Base-by-base conservation (phyloP, 306 rosid genomes). In the Dryas octopetala region DNA sequence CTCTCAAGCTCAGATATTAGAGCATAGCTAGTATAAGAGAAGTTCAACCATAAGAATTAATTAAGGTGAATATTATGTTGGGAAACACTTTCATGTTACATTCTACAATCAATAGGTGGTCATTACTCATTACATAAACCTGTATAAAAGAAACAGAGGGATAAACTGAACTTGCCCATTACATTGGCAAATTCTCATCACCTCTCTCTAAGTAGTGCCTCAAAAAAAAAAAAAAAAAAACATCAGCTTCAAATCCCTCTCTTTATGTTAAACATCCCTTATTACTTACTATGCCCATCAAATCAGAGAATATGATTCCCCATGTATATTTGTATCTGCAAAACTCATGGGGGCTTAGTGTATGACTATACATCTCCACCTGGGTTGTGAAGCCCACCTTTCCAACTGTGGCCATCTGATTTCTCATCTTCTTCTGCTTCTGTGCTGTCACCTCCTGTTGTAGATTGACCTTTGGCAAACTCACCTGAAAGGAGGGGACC, bases 351-450 rank as follows among this genome's bases (percentile, higher is more conserved):
- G 64, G 53, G 68, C 66, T 68, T 67, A 58, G 28, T 75, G 58
- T 38, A 67, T 13, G 74, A 60, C 87, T 79, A 63, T 78, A 48
- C 75, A 86, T 84, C 74, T 45, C 81, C 70, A 76, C 84, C 81
- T 40, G 63, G 76, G 4, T 63, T 85, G 71, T 87, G 89, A 59
- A 71, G 6, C 14, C 82, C 86, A 76, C 68, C 74, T 77, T 83
- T 91, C 91, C 89, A 88, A 73, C 93, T 91, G 44, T 77, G 83
- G 74, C 97, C 89, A 76, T 91, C 98, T 61, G 96, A 94, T 74
- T 82, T 88, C 60, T 88, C 96, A 65, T 88, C 96, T 62, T 82
- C 91, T 78, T 91, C 97, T 46, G 80, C 91, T 64, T 88, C 91
- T 76, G 80, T 68, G 52, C 93, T 86, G 74, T 86, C 74, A 9